Evolutionary conservation across 305 asterid genomes (phyloP), one percentile per base, ranked within the genome.

Genomic region (Fraxinus nigra): DNA sequence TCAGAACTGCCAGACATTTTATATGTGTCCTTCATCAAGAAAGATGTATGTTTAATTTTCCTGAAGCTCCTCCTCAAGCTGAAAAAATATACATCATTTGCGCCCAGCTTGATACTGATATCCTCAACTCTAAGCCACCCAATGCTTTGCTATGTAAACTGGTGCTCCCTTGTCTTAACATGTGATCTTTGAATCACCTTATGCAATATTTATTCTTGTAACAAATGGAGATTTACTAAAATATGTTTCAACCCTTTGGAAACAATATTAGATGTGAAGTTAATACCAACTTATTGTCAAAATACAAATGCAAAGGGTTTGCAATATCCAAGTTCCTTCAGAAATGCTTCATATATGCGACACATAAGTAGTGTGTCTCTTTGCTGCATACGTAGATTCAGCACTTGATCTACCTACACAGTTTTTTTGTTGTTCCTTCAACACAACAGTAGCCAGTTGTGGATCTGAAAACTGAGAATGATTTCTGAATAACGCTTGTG

Each of bases 391-490:
- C 2, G 26, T 2, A 56, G 28, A 56, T 56, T 54, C 26, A 54
- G 26, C 10, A n/a, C 26, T 54, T 54, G 65, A 54, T 54, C 65
- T 54, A 54, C 26, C 65, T 5, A n/a, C 26, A n/a, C 65, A 54
- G 65, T 54, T n/a, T 16, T 18, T n/a, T 16, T 54, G 24, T 54
- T 54, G 65, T 54, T 54, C 65, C 65, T 54, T 51, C 65, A 54
- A 54, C 24, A 24, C 72, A 63, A 22, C 72, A 63, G 7, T 63
- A 63, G 16, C 34, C 34, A 22, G 72, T 10, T 63, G 72, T 63
- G 72, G 72, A 63, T 63, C 72, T 63, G 72, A 63, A 24, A 63
- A 63, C 72, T 63, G n/a, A 63, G 72, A 63, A 63, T 24, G 72
- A 63, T 63, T 63, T 63, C 34, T 63, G 33, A 26, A 63, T 63